phyloP scores from a whole-genome alignment of 768 basidiomycete genomes.

The Boletus coccyginus region DNA sequence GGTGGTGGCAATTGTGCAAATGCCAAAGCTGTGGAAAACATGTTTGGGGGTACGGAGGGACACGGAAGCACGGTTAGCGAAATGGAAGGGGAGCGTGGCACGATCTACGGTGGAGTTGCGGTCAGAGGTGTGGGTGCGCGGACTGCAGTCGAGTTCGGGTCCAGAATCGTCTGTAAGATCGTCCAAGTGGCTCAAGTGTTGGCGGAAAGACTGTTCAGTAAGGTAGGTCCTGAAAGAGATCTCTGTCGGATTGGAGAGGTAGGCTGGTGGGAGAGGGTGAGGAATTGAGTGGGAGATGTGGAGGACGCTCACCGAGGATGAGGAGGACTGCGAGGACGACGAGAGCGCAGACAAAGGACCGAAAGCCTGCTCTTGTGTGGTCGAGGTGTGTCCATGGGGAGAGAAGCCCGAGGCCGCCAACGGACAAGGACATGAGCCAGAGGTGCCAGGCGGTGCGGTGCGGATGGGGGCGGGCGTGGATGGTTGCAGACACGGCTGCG shows the following conservation, averaged over 20 bases:
- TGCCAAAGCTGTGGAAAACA: constrained; percentile 79
- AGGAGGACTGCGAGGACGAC: constrained; percentile 67
- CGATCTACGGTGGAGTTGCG: constrained; percentile 20
- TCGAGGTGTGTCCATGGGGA: constrained; percentile 55
- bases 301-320: constrained; percentile 60
- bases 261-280: constrained; percentile 52
- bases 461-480: constrained; percentile 28
- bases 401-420: constrained; percentile 60
- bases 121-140: constrained; percentile 25
- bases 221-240: constrained; percentile 91
- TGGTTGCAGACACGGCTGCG: constrained; percentile 43
- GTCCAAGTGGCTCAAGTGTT: constrained; percentile 85
- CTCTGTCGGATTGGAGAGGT: constrained; percentile 93
- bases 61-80: constrained; percentile 89
- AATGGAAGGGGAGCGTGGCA: constrained; percentile 56
- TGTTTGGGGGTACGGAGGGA: constrained; percentile 90
- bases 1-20: constrained; percentile 76
- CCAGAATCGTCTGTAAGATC: constrained; percentile 54
- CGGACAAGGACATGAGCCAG: constrained; percentile 63
- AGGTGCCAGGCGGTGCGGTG: constrained; percentile 36
- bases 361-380: constrained; percentile 59
- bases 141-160: constrained; percentile 32
- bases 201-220: constrained; percentile 96
- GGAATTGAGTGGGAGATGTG: background rate
- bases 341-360: constrained; percentile 67